Evolutionary conservation across 2,329 filamentous ascomycete genomes (phyloP).

Genomic region (Alternaria triticimaculans): DNA sequence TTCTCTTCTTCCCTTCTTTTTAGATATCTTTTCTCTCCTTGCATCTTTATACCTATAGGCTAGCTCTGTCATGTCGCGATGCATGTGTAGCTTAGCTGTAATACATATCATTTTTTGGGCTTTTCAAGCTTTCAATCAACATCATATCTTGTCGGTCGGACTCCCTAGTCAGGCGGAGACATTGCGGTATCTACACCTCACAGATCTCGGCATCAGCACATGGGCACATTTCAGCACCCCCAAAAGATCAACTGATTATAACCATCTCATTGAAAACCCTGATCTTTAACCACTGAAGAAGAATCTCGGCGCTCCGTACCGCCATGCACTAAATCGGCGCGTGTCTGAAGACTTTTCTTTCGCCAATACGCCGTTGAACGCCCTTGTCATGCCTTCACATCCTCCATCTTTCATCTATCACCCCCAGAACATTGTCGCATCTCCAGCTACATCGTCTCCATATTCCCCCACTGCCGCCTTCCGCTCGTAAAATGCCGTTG

Average conservation of each 20-base stretch:
- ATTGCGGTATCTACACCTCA: neutral
- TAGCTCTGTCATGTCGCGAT: neutral
- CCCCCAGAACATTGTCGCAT: neutral
- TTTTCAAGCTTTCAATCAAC: no score
- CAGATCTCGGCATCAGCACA: neutral
- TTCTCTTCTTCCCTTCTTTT: neutral
- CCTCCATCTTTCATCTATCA: neutral
- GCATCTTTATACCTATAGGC: neutral
- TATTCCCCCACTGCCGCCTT: neutral
- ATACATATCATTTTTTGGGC: neutral
- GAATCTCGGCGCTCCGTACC: neutral
- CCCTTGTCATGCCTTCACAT: neutral
- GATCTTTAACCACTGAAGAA: neutral
- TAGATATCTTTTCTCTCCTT: neutral
- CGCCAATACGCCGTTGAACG: constrained; percentile 12
- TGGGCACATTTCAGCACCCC: neutral
- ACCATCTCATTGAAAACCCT: neutral
- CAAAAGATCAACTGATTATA: neutral
- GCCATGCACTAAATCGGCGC: neutral
- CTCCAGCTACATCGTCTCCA: no score
- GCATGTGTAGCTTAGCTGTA: neutral
- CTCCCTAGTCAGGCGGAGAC: neutral
- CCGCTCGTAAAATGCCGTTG: neutral
- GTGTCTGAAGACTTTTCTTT: neutral
- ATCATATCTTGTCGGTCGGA: no score